Conservation (phyloP, 2,329 filamentous ascomycete species). For the Aspergillus sp. region DNA sequence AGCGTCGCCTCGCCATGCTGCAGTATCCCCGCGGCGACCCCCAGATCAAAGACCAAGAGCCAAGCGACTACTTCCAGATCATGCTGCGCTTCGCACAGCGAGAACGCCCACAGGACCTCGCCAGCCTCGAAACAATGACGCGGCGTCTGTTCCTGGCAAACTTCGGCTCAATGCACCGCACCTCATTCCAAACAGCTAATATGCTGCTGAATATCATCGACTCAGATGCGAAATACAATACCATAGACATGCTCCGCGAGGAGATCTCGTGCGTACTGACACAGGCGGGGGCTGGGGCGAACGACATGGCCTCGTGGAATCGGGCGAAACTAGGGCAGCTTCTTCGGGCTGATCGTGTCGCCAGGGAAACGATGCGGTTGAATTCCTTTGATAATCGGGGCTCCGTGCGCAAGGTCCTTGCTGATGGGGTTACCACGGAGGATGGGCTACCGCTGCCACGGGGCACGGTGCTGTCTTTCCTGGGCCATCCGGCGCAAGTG, state of each 20-base stretch:
- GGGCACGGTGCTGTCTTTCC: conserved; percentile 19
- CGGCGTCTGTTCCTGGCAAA: conserved; percentile 22
- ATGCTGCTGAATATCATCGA: conserved; percentile 40
- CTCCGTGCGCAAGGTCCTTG: conserved; percentile 28
- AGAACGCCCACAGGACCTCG: conserved; percentile 40
- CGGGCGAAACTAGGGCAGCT: conserved; percentile 36
- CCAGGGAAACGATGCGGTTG: conserved; percentile 46
- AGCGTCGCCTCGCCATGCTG: conserved; percentile 22
- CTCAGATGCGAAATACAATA: conserved; percentile 39
- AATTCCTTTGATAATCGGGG: conserved; percentile 28
- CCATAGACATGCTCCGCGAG: conserved; percentile 38
- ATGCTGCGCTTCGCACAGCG: conserved; percentile 42
- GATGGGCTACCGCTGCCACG: conserved; percentile 12
- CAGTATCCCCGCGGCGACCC: neutral
- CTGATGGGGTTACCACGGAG: conserved; percentile 19
- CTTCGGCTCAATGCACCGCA: conserved; percentile 37
- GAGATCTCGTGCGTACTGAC: conserved; percentile 34
- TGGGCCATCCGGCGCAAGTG: conserved; percentile 18
- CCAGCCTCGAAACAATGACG: conserved; percentile 19
- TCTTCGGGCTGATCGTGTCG: conserved; percentile 42
- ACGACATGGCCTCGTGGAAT: conserved; percentile 35
- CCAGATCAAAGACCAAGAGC: conserved; percentile 9
- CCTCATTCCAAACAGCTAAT: conserved; percentile 42
- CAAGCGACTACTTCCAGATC: conserved; percentile 44
- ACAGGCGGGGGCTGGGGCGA: neutral